Evolutionary conservation across 2,329 filamentous ascomycete species (phyloP).

Genomic region (Coleophoma eucalyptorum): DNA sequence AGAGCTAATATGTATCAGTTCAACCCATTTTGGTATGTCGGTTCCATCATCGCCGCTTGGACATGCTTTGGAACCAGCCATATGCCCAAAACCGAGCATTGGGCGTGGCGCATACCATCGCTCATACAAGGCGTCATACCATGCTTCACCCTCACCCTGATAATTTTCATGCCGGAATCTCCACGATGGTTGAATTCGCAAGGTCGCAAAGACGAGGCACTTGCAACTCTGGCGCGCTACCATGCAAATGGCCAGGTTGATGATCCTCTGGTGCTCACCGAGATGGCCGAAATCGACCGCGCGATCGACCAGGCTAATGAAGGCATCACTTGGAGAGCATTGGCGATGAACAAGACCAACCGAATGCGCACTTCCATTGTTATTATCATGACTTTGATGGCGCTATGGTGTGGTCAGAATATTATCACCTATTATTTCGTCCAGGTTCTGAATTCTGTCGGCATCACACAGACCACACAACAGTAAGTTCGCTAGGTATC

Average conservation of each 20-base stretch:
- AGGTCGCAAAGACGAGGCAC: slow-evolving; percentile 1
- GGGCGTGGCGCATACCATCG: slow-evolving; percentile 35
- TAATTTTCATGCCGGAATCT: slow-evolving; percentile 1
- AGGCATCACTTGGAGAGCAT: slow-evolving; percentile 14
- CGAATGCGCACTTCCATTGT: not conserved
- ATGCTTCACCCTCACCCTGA: not conserved
- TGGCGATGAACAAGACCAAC: not conserved
- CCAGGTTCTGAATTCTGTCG: not conserved
- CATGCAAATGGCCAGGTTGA: slow-evolving; percentile 39
- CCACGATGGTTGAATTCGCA: not conserved
- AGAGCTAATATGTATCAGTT: slow-evolving; percentile 40
- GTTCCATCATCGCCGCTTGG: slow-evolving; percentile 35
- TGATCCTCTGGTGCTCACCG: slow-evolving; percentile 1
- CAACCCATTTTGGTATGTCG: slow-evolving; percentile 47
- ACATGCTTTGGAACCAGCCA: slow-evolving; percentile 39
- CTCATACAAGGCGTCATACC: slow-evolving; percentile 20
- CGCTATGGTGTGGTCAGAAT: slow-evolving; percentile 1
- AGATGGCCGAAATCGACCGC: slow-evolving; percentile 1
- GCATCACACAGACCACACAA: not conserved
- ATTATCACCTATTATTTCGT: not conserved
- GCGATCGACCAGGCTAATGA: not conserved
- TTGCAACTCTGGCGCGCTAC: slow-evolving; percentile 49
- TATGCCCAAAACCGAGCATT: slow-evolving; percentile 27
- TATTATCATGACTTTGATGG: not conserved
- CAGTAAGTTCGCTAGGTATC: not conserved